Percentiles rank a stretch among this genome's conserved stretches.
These are phyloP conservation scores for Citrullus amarus DNA, from an alignment of 306 rosid genomes.

Conservation along the genomic window DNA sequence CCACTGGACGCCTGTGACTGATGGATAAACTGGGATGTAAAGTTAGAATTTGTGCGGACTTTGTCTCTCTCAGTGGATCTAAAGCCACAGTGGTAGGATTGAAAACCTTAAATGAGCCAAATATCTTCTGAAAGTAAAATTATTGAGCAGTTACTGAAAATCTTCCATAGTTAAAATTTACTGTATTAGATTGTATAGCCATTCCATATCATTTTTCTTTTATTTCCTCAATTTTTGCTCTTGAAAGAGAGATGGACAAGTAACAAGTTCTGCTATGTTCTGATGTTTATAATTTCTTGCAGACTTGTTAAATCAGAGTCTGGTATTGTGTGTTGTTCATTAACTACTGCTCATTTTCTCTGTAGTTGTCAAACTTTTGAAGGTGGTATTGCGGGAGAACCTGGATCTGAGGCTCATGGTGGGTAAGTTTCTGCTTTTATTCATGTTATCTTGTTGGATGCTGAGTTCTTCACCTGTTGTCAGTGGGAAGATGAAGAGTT, in stretches of 20 bases:
- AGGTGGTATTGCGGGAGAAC: conserved; percentile 95
- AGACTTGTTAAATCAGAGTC: not conserved
- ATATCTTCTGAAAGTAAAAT: not conserved
- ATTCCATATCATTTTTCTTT: not conserved
- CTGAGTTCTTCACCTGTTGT: not conserved
- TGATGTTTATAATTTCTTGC: not conserved
- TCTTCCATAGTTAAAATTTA: not conserved
- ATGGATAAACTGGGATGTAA: not conserved
- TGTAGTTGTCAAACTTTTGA: conserved; percentile 95
- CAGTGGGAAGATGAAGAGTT: not conserved
- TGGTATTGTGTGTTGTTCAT: not conserved
- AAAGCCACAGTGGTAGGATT: not conserved
- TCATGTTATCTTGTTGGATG: not conserved
- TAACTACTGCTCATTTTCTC: not conserved
- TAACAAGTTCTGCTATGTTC: not conserved
- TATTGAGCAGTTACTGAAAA: not conserved
- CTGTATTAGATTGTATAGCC: not conserved
- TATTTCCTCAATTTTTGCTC: not conserved
- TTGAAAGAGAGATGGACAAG: not conserved
- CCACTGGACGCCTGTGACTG: not conserved
- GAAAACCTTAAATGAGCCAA: not conserved
- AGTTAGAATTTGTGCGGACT: not conserved
- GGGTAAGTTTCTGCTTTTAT: conserved; percentile 54
- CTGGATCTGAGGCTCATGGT: conserved; percentile 97
- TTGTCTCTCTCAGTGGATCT: not conserved